Evolutionary conservation across 2,329 filamentous ascomycete species (phyloP), one percentile per base, ranked within the genome.

Genomic region (Exophiala sideris): DNA sequence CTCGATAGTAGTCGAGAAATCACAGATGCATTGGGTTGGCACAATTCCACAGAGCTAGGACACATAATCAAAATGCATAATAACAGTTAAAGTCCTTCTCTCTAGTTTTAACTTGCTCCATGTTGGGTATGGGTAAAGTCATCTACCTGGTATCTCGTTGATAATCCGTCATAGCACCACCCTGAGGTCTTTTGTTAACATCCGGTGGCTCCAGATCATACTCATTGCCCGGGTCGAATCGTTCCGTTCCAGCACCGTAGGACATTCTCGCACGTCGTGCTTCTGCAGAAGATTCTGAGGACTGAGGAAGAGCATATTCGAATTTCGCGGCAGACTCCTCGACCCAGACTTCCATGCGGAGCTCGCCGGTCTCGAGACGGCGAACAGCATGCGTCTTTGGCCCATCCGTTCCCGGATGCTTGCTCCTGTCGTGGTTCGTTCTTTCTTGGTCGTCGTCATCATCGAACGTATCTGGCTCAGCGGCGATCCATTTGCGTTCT

Each of bases 321-420:
- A 76, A 74, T 65, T 84, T 84, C 50, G 76, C 74, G 58, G 73
- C 76, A 53, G 79, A 79, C 65, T 87, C 83, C 69, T 89, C 86
- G 52, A 88, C 79, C 85, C 84, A 88, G 53, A 84, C 76, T 67
- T 88, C 85, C 64, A 88, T 78, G 20, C 80, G 73, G 66, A 88
- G 80, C 54, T 85, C 82, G 3, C 84, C 85, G 2, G 82, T 80
- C 61, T 85, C 79, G 14, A 88, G 78, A 32, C 78, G 76, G 59
- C 86, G 76, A 41, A 89, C 74, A 1, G 85, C 82, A 45, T 78
- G 80, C 10, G 81, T 83, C 64, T 74, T 80, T 32, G 75, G 73
- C 7, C 80, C 14, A 12, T 12, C 3, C 10, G 18, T 20, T 18
- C 3, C 33, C 24, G 11, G 40, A 33, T 21, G 20, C 5, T 52